A percentile compares a stretch with the other conserved stretches of the same genome.
Evolutionary conservation across 1,284 basidiomycete genomes (phyloP).

Genomic region (Boletus sp.): DNA sequence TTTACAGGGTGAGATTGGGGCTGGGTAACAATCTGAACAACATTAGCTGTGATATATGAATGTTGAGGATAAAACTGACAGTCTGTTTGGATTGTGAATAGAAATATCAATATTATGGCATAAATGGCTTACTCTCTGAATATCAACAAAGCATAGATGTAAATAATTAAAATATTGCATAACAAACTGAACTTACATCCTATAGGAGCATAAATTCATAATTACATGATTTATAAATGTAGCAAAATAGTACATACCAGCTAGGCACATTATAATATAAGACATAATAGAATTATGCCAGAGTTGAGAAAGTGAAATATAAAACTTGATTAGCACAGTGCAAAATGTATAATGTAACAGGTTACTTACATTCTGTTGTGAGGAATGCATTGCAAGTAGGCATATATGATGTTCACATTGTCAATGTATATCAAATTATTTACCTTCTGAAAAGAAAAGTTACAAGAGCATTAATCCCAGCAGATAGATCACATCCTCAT

Average conservation of each 20-base stretch:
- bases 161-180: no score
- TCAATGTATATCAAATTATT: not conserved
- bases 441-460: not conserved
- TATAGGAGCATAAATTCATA: not conserved
- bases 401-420: not conserved
- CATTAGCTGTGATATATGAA: no score
- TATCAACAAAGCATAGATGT: no score
- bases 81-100: no score
- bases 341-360: not conserved
- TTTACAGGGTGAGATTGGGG: not conserved
- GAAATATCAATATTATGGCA: no score
- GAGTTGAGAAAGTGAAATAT: not conserved
- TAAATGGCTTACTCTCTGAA: no score
- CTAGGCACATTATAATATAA: not conserved
- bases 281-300: not conserved
- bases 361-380: not conserved
- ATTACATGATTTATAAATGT: fast-evolving
- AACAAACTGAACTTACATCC: not conserved
- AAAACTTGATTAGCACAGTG: not conserved
- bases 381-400: not conserved
- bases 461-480: no score
- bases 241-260: not conserved
- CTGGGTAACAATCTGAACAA: no score
- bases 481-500: no score
- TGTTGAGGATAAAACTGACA: no score